Evolutionary conservation across 306 rosid species (phyloP).

Genomic region (Biancaea sappan): DNA sequence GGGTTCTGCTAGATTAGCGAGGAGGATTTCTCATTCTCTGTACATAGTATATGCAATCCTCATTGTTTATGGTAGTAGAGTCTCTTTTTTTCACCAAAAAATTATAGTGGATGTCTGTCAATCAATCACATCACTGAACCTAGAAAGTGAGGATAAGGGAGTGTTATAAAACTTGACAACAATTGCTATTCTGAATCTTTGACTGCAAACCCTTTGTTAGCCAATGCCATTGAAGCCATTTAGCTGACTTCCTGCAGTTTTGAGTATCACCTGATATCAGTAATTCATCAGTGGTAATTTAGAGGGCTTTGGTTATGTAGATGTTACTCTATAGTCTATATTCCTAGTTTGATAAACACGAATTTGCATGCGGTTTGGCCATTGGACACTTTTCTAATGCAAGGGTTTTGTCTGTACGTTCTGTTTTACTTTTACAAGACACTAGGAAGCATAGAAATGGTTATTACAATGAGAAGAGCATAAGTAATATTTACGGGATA

Average conservation of each 20-base stretch:
- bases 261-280: neutral
- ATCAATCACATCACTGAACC: neutral
- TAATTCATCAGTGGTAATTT: neutral
- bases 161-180: neutral
- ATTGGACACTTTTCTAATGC: neutral
- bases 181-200: neutral
- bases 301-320: conserved; percentile 5
- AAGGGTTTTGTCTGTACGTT: neutral
- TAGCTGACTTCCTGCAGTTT: neutral
- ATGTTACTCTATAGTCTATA: neutral
- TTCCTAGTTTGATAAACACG: neutral
- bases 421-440: neutral
- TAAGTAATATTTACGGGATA: neutral
- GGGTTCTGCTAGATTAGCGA: neutral
- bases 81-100: neutral
- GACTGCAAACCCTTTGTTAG: neutral
- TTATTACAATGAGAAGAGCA: neutral
- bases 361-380: neutral
- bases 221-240: neutral
- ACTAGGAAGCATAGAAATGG: neutral
- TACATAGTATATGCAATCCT: no score
- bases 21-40: neutral
- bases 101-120: neutral
- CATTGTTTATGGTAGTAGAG: neutral
- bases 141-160: neutral